Evolutionary conservation across 768 basidiomycete genomes (phyloP).

Genomic region (Naganishia friedmannii): DNA sequence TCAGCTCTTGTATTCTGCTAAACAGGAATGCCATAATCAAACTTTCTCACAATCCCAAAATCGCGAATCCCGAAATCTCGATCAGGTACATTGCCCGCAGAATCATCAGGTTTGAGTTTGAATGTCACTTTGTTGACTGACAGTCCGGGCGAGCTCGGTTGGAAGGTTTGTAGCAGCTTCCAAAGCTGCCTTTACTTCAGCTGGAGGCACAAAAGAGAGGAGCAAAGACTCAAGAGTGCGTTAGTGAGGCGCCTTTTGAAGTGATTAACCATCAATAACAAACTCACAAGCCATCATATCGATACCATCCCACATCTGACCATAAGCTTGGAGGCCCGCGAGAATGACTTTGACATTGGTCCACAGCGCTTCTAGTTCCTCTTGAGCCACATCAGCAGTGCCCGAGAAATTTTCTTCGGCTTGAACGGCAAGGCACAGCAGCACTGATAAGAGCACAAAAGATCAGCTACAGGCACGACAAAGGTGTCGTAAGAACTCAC

Average conservation of each 20-base stretch:
- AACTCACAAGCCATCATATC: conserved; percentile 51
- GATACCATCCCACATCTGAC: conserved; percentile 51
- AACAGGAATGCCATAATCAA: neutral
- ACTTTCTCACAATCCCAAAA: neutral
- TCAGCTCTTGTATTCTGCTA: neutral
- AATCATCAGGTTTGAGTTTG: neutral
- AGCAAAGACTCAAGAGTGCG: neutral
- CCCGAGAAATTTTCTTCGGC: conserved; percentile 37
- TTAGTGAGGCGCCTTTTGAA: neutral
- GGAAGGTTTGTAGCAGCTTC: neutral
- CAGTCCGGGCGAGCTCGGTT: neutral
- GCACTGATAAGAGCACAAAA: conserved; percentile 25
- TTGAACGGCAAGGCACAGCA: conserved; percentile 49
- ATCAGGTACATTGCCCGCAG: too few species aligned
- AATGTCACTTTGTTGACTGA: neutral
- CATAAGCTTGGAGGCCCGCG: conserved; percentile 50
- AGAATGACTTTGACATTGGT: conserved; percentile 51
- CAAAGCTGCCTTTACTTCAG: conserved; percentile 37
- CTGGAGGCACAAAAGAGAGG: conserved; percentile 33
- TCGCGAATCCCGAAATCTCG: neutral
- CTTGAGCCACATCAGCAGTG: conserved; percentile 29
- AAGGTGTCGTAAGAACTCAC: conserved; percentile 9
- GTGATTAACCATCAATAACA: too few species aligned
- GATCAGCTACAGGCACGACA: neutral
- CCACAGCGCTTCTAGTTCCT: conserved; percentile 48